Conservation (phyloP, 2,329 filamentous ascomycete species). For the Verruconis gallopava region DNA sequence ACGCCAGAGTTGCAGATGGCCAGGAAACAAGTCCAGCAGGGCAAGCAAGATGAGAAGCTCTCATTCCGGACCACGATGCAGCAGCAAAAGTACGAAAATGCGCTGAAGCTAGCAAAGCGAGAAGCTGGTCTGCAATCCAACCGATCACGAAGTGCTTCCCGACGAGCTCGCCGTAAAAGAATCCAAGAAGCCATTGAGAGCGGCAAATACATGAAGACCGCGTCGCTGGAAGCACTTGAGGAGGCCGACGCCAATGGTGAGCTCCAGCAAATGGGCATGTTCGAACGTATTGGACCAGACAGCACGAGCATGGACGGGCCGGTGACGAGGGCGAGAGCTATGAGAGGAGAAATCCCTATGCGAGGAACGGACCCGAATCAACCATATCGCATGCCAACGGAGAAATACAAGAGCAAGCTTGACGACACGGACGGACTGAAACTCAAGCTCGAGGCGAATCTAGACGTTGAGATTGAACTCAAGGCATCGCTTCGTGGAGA, state of each 20-base stretch:
- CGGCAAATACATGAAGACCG: conserved; percentile 40
- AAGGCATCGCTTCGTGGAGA: conserved; percentile 81
- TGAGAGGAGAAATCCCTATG: conserved; percentile 43
- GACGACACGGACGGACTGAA: conserved; percentile 53
- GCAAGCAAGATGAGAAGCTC: conserved; percentile 14
- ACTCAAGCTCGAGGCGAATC: conserved; percentile 60
- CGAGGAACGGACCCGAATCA: conserved; percentile 39
- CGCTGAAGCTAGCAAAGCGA: conserved; percentile 25
- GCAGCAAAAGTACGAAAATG: conserved; percentile 33
- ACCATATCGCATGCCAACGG: conserved; percentile 26
- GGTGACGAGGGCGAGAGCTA: conserved; percentile 40
- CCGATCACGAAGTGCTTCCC: conserved; percentile 34
- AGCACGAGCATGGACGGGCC: conserved; percentile 44
- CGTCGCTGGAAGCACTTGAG: conserved; percentile 35
- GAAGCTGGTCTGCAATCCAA: conserved; percentile 28
- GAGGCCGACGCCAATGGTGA: conserved; percentile 39
- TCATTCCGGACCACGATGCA: conserved; percentile 31
- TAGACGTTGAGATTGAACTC: conserved; percentile 73
- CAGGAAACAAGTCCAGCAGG: background rate
- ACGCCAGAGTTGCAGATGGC: conserved; percentile 14
- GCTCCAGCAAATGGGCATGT: conserved; percentile 35
- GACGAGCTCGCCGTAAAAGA: conserved; percentile 33
- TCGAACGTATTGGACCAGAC: conserved; percentile 43
- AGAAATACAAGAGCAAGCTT: conserved; percentile 30
- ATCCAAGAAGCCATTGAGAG: conserved; percentile 32